Percentiles rank a stretch among this genome's conserved stretches.
Evolutionary conservation across 768 basidiomycete genomes (phyloP).

Genomic region (Boletus tylopilopsis): DNA sequence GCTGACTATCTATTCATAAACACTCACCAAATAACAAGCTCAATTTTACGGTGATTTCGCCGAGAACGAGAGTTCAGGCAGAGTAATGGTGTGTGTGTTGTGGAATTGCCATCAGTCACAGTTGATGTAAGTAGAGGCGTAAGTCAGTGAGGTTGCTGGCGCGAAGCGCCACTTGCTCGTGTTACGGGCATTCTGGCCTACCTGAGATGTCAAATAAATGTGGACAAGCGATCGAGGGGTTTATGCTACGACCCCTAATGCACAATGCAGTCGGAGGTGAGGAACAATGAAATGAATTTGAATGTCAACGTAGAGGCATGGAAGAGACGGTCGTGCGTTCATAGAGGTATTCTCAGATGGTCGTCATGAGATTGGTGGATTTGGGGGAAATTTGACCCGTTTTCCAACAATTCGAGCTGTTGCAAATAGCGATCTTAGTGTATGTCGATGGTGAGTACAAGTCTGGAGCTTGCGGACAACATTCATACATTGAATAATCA

Average conservation of each 20-base stretch:
- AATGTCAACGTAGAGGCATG: not conserved
- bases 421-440: no score
- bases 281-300: not conserved
- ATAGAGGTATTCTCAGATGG: not conserved
- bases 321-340: not conserved
- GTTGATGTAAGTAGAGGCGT: not conserved
- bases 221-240: not conserved
- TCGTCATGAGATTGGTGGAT: not conserved
- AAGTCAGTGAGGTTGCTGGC: not conserved
- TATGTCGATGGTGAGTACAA: no score
- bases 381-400: not conserved
- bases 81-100: not conserved
- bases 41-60: not conserved
- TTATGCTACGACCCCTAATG: not conserved
- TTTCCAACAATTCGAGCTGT: not conserved
- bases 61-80: not conserved
- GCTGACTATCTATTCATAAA: not conserved
- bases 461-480: no score
- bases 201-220: not conserved
- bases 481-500: no score
- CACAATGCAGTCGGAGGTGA: not conserved
- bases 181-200: not conserved
- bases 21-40: not conserved
- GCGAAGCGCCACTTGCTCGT: not conserved
- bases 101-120: constrained; percentile 2